These are phyloP conservation scores for Quercus engelmannii DNA, from an alignment of 306 rosid genomes.

Conservation along the genomic window DNA sequence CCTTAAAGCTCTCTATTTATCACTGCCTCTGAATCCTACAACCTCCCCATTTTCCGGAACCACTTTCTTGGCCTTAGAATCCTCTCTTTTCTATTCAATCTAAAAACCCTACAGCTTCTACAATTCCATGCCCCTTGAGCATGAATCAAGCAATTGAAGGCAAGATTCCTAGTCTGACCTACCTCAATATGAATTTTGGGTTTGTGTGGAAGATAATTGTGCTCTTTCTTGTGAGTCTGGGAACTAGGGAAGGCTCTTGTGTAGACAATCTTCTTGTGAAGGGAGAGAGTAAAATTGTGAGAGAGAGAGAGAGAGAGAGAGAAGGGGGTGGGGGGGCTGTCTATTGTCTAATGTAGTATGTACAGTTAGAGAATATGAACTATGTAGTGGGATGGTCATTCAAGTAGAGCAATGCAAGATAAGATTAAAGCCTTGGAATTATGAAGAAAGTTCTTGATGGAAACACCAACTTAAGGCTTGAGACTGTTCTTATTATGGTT, in stretches of 20 bases:
- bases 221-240: neutral
- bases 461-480: too few relatives aligned
- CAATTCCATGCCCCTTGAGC: neutral
- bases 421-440: too few relatives aligned
- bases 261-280: neutral
- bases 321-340: too few relatives aligned
- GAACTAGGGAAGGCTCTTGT: neutral
- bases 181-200: neutral
- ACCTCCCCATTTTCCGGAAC: neutral
- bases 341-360: too few relatives aligned
- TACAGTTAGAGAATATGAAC: too few relatives aligned
- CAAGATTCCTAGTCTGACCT: neutral
- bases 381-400: too few relatives aligned
- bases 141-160: neutral
- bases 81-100: neutral
- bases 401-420: too few relatives aligned
- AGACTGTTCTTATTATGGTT: too few relatives aligned
- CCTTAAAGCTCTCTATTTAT: too few relatives aligned
- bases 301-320: too few relatives aligned
- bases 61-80: neutral
- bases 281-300: neutral
- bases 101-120: neutral
- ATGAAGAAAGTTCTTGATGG: too few relatives aligned
- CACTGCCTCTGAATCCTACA: too few relatives aligned
- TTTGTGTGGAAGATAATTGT: neutral